Percentiles rank a stretch among this genome's conserved stretches.
Evolutionary conservation across 176 grass and related monocot species (phyloP).

Genomic region (Echinochloa phyllopogon): DNA sequence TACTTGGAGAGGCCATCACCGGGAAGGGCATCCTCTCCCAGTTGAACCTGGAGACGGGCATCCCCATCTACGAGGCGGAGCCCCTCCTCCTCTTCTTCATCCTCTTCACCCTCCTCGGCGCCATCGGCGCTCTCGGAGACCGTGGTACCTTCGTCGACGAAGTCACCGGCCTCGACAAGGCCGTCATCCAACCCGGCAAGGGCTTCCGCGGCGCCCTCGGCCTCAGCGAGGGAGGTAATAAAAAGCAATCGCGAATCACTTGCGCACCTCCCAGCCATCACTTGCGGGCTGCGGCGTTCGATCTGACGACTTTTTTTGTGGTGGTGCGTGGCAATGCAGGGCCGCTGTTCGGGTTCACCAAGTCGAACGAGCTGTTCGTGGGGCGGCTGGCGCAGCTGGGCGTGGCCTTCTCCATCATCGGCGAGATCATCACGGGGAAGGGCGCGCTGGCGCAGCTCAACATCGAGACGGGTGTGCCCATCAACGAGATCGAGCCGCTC

Average conservation of each 20-base stretch:
- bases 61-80: conserved; percentile 99
- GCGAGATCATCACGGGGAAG: conserved; percentile 71
- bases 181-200: conserved; percentile 90
- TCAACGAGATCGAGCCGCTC: conserved; percentile 72
- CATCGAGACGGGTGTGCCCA: conserved; percentile 72
- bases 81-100: conserved; percentile 99
- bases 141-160: conserved; percentile 85
- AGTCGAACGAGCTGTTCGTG: conserved; percentile 73
- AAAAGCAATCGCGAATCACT: background rate
- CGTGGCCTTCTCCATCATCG: conserved; percentile 78
- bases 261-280: background rate
- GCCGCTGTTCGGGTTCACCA: conserved; percentile 68
- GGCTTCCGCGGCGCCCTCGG: conserved; percentile 77
- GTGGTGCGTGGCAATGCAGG: conserved; percentile 11
- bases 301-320: background rate
- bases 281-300: too few relatives aligned
- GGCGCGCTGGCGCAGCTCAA: conserved; percentile 77
- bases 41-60: conserved; percentile 93
- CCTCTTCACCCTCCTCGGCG: conserved; percentile 97
- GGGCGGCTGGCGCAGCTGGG: conserved; percentile 70
- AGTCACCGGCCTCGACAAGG: conserved; percentile 72
- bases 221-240: conserved; percentile 78
- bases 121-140: conserved; percentile 96
- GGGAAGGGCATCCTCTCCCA: conserved; percentile 95
- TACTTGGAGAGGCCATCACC: conserved; percentile 97